A percentile compares a stretch with the other conserved stretches of the same genome.
Evolutionary conservation across 495 filamentous ascomycete species (phyloP).

Genomic region (Aspergillus avenaceus): DNA sequence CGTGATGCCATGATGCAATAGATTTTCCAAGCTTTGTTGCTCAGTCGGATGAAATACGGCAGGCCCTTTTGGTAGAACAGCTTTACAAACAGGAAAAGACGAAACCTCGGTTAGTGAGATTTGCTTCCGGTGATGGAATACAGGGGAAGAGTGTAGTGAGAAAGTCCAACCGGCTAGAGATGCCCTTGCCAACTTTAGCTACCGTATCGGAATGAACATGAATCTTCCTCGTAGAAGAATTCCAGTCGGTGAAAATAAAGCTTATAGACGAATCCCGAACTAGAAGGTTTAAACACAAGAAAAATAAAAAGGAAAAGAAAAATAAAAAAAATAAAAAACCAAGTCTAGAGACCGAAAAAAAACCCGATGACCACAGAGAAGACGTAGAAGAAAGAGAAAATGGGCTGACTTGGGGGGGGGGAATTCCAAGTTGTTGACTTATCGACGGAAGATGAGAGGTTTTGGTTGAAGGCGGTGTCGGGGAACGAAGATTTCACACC

Average conservation of each 20-base stretch:
- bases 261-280: background rate
- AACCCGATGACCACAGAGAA: background rate
- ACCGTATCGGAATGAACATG: constrained; percentile 16
- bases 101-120: constrained; percentile 24
- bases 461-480: constrained; percentile 9
- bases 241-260: background rate
- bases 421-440: too few relatives aligned
- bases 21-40: background rate
- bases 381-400: too few relatives aligned
- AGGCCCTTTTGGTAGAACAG: constrained; percentile 10
- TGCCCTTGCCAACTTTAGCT: constrained; percentile 23
- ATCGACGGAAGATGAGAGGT: background rate
- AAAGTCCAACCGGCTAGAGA: constrained; percentile 47
- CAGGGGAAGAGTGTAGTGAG: constrained; percentile 24
- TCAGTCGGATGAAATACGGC: background rate
- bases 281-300: background rate
- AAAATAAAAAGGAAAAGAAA: background rate
- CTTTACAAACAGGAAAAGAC: constrained; percentile 27
- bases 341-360: background rate
- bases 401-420: too few relatives aligned
- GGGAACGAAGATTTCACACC: constrained; percentile 10
- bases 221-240: background rate
- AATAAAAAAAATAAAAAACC: background rate
- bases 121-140: constrained; percentile 11
- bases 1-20: constrained; percentile 31